Evolutionary conservation across 2,329 filamentous ascomycete species (phyloP), one percentile per base, ranked within the genome.

Genomic region (Penicillium hesseltinei): DNA sequence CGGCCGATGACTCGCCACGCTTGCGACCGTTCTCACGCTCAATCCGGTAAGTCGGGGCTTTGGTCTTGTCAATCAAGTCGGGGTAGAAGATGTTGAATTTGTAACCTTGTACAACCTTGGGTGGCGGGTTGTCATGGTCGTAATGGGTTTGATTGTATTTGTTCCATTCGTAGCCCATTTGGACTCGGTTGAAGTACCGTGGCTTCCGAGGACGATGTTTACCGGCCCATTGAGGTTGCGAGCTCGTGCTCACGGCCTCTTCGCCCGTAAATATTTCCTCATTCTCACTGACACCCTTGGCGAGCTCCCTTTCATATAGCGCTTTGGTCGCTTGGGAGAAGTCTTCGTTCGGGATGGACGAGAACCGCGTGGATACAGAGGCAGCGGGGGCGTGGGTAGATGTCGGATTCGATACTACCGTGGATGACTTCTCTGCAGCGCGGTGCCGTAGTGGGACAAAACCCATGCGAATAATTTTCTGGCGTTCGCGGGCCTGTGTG

Each of bases 131-230:
- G 72, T 97, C 93, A 74, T 97, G 91, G 74, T 97, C 94, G 78
- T 99, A 99, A 77, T 99, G 94, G 13, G 94, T 99, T 77, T 99
- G 94, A 71, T 99, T 99, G 82, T 99, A 99, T 77, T 99, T 99
- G 81, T 99, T 99, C 94, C 94, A 99, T 75, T 99, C 94, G 75
- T 97, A 99, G 52, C 94, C 94, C 90, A 97, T 97, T 75, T 96
- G 92, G 46, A 97, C 92, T 40, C 94, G 88, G 72, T 97, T 97
- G 82, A 99, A 99, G 77, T 97, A 97, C 59, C 89, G 86, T 13
- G 94, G 94, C 76, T 97, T 99, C 62, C 94, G 85, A 8, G 93
- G 92, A 39, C 89, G 85, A 74, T 96, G 89, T 75, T 93, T 92
- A 71, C 87, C 86, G 6, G 88, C 87, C 92, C 92, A 96, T 62